Conservation (phyloP, 345 rosid genomes). For the Fremontodendron californicum region DNA sequence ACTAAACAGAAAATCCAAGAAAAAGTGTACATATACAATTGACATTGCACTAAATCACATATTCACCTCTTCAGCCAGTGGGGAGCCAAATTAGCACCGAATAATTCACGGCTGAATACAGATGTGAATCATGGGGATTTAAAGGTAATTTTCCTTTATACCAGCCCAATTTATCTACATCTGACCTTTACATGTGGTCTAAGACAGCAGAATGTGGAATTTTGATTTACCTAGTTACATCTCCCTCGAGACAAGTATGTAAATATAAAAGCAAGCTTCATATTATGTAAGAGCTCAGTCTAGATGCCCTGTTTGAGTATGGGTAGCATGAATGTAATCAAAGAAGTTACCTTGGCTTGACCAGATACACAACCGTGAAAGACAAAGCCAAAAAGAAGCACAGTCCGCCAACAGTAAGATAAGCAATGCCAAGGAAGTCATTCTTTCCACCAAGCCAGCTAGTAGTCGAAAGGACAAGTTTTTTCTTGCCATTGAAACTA, state of each 20-base stretch:
- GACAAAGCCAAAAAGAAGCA: conserved; percentile 79
- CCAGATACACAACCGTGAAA: conserved; percentile 71
- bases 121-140: background rate
- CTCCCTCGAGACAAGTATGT: background rate
- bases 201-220: background rate
- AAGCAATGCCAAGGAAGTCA: conserved; percentile 93
- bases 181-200: background rate
- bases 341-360: conserved; percentile 77
- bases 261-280: background rate
- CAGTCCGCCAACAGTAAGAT: conserved; percentile 79
- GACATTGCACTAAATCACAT: background rate
- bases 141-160: background rate
- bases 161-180: background rate
- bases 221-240: background rate
- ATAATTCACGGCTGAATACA: background rate
- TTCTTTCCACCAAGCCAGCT: conserved; percentile 99
- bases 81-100: background rate
- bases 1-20: background rate
- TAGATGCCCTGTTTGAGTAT: background rate
- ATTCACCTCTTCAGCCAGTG: background rate
- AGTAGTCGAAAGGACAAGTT: conserved; percentile 87
- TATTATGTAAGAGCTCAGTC: background rate
- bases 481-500: conserved; percentile 91
- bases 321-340: background rate
- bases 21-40: background rate